These are phyloP conservation scores for Artomyces pyxidatus DNA, from an alignment of 768 basidiomycete genomes.

Conservation along the genomic window DNA sequence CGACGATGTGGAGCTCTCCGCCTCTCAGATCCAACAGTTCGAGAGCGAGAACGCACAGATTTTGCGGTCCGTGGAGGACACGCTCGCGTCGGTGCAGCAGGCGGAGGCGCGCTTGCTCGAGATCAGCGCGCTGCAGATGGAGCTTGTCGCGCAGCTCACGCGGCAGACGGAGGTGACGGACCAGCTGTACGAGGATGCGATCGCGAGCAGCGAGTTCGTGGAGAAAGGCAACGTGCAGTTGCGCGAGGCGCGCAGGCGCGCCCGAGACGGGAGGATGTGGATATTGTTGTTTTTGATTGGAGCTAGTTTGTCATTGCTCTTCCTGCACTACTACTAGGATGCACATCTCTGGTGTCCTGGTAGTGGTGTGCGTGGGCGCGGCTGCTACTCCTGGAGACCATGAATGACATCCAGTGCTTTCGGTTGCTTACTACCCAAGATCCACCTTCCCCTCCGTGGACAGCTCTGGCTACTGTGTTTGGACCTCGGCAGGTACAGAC, in stretches of 20 bases:
- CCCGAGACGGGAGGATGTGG: slow-evolving; percentile 82
- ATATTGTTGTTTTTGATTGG: slow-evolving; percentile 88
- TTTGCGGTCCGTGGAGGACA: slow-evolving; percentile 75
- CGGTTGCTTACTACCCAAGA: too few relatives aligned
- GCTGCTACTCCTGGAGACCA: too few relatives aligned
- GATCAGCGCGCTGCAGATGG: slow-evolving; percentile 88
- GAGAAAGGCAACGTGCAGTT: slow-evolving; percentile 89
- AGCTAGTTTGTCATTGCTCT: slow-evolving; percentile 84
- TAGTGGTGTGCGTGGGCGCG: too few relatives aligned
- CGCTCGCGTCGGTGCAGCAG: slow-evolving; percentile 81
- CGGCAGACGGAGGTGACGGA: slow-evolving; percentile 90
- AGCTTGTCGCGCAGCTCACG: slow-evolving; percentile 81
- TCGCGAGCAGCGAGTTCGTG: slow-evolving; percentile 76
- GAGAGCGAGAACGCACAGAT: slow-evolving; percentile 88
- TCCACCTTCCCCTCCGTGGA: too few relatives aligned
- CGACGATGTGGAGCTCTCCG: slow-evolving; percentile 74
- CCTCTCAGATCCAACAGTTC: slow-evolving; percentile 87
- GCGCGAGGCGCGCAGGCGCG: slow-evolving; percentile 79
- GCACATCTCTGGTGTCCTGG: too few relatives aligned
- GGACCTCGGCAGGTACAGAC: too few relatives aligned
- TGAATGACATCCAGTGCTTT: too few relatives aligned
- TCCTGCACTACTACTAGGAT: slow-evolving; percentile 93
- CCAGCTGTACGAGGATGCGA: slow-evolving; percentile 90
- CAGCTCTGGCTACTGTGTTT: too few relatives aligned
- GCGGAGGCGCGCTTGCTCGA: slow-evolving; percentile 90